Conservation (phyloP, 306 rosid species). For the Inga laurina region DNA sequence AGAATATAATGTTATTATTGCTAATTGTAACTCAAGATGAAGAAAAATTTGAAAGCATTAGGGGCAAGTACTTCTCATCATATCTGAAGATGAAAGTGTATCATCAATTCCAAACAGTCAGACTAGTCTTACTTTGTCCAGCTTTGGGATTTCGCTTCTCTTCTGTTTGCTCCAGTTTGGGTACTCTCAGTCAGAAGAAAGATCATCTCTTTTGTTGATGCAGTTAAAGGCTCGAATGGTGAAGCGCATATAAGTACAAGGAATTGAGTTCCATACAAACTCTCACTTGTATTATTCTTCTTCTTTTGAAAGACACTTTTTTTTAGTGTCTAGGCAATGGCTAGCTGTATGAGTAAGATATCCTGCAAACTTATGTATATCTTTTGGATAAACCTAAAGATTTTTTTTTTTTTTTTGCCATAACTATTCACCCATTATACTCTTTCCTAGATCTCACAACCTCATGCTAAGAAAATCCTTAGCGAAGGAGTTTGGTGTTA, state of each 20-base stretch:
- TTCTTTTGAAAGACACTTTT: neutral
- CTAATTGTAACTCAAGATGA: constrained; percentile 41
- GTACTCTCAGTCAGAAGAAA: neutral
- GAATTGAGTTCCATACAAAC: too few species aligned
- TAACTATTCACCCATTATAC: too few species aligned
- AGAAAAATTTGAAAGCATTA: constrained; percentile 20
- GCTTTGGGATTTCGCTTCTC: constrained; percentile 16
- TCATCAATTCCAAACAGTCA: constrained; percentile 7
- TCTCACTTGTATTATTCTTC: too few species aligned
- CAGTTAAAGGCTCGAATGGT: neutral
- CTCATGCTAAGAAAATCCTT: too few species aligned
- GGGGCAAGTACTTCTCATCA: constrained; percentile 21
- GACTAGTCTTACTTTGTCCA: constrained; percentile 31
- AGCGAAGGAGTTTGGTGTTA: too few species aligned
- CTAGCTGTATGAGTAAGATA: too few species aligned
- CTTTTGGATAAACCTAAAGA: too few species aligned
- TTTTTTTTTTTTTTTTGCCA: too few species aligned
- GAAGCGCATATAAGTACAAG: neutral
- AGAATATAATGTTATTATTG: neutral
- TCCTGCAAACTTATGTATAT: too few species aligned
- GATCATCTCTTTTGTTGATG: neutral
- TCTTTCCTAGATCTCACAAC: too few species aligned
- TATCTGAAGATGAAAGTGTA: constrained; percentile 18
- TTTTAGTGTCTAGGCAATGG: neutral
- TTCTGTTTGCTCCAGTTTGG: constrained; percentile 7